A percentile compares a stretch with the other conserved stretches of the same genome.
Conservation (phyloP, 257 asterid species). For the Euphrasia confusa region DNA sequence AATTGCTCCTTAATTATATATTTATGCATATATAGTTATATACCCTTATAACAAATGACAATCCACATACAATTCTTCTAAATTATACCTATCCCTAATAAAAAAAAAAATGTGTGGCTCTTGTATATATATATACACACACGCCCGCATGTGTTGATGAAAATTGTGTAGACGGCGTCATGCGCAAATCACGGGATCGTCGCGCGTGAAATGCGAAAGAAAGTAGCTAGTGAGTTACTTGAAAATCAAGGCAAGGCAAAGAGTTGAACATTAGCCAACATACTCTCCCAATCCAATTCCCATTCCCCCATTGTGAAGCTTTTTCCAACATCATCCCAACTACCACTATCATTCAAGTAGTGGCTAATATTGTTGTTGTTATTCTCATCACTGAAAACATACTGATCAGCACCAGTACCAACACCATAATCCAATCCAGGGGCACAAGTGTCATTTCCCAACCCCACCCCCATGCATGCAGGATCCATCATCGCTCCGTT, state of each 20-base stretch:
- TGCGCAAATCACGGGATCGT: too few relatives aligned
- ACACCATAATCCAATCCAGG: conserved; percentile 47
- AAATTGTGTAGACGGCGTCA: too few relatives aligned
- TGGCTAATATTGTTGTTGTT: conserved; percentile 13
- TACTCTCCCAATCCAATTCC: conserved; percentile 94
- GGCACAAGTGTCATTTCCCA: conserved; percentile 58
- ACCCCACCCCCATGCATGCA: conserved; percentile 34
- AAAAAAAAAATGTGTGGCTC: too few relatives aligned
- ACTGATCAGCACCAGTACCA: conserved; percentile 29
- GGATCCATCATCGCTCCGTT: conserved; percentile 32
- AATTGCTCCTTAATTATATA: too few relatives aligned
- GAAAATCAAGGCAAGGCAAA: conserved; percentile 74
- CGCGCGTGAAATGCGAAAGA: too few relatives aligned
- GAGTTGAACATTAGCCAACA: conserved; percentile 87
- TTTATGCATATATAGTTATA: too few relatives aligned
- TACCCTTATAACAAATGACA: too few relatives aligned
- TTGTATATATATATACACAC: too few relatives aligned
- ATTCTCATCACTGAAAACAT: conserved; percentile 29
- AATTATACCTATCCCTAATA: too few relatives aligned
- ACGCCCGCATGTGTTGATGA: too few relatives aligned
- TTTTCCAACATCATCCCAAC: conserved; percentile 48
- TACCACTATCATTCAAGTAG: conserved; percentile 19
- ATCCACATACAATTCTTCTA: too few relatives aligned
- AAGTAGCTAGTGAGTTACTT: conserved; percentile 10
- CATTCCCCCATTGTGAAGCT: conserved; percentile 72